A percentile compares a stretch with the other conserved stretches of the same genome.
These are phyloP conservation scores for Batrachochytrium dendrobatidis DNA, from an alignment of 371 early-diverging fungal genomes.

Conservation along the genomic window DNA sequence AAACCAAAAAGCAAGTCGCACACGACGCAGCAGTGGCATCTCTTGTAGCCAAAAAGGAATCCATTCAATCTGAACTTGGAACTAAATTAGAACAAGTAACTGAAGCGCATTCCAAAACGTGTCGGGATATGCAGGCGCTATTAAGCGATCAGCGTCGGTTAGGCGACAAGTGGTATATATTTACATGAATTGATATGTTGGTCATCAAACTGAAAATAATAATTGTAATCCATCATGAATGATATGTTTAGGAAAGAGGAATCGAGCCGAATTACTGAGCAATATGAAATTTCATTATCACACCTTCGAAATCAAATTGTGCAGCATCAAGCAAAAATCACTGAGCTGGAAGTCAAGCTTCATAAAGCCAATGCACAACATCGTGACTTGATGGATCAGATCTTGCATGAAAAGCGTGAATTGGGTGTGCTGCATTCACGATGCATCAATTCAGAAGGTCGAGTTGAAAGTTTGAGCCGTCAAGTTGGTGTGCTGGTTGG, in stretches of 20 bases:
- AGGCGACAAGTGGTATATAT: constrained; percentile 19
- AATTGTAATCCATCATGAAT: too few species aligned
- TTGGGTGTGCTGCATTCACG: constrained; percentile 10
- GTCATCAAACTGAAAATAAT: too few species aligned
- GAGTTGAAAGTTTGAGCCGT: constrained; percentile 12
- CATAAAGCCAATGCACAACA: not conserved
- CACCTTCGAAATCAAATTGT: constrained; percentile 16
- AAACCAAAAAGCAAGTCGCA: constrained; percentile 7
- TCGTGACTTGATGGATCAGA: constrained; percentile 18
- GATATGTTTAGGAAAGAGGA: constrained; percentile 25
- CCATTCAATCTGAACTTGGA: constrained; percentile 15
- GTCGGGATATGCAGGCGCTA: constrained; percentile 31
- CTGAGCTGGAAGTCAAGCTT: constrained; percentile 18
- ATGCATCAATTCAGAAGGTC: constrained; percentile 16
- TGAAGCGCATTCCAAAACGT: constrained; percentile 25
- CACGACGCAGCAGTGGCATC: constrained; percentile 19
- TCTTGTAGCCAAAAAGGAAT: constrained; percentile 16
- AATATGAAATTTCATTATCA: constrained; percentile 17
- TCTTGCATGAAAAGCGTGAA: constrained; percentile 24
- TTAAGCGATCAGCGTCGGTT: constrained; percentile 23
- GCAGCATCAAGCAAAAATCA: constrained; percentile 7
- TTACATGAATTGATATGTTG: too few species aligned
- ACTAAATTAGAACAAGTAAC: constrained; percentile 20
- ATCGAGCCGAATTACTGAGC: constrained; percentile 6
- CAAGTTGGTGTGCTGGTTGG: constrained; percentile 13